Evolutionary conservation across 1,139 yeast genomes (phyloP).

Genomic region (Hyphopichia wangnamkhiaoensis): DNA sequence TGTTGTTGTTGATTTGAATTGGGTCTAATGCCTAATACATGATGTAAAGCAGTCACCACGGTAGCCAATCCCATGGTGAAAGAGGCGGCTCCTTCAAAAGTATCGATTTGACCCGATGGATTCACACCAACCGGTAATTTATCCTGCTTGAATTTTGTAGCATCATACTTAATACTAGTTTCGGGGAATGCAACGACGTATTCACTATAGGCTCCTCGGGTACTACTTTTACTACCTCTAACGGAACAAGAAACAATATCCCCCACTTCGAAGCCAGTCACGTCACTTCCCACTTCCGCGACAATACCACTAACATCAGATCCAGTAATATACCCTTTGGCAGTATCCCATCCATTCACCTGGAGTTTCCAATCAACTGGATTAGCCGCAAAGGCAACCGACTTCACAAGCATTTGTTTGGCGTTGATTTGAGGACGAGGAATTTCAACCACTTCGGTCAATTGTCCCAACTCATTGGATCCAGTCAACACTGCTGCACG

Average conservation of each 20-base stretch:
- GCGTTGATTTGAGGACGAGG: slow-evolving; percentile 34
- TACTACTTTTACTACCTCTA: slow-evolving; percentile 27
- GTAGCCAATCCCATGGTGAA: slow-evolving; percentile 53
- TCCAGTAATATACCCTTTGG: slow-evolving; percentile 38
- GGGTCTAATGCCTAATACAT: slow-evolving; percentile 19
- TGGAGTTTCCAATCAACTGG: slow-evolving; percentile 77
- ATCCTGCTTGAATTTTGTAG: slow-evolving; percentile 1
- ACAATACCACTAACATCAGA: slow-evolving; percentile 65
- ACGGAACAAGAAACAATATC: slow-evolving; percentile 29
- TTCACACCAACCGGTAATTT: slow-evolving; percentile 17
- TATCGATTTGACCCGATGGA: slow-evolving; percentile 37
- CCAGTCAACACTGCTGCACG: slow-evolving; percentile 22
- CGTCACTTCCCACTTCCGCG: slow-evolving; percentile 54
- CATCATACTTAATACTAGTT: slow-evolving; percentile 31
- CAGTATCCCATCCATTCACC: background rate
- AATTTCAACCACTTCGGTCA: slow-evolving; percentile 18
- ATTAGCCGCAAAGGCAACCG: slow-evolving; percentile 63
- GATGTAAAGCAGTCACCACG: slow-evolving; percentile 36
- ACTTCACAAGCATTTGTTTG: slow-evolving; percentile 52
- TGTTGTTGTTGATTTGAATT: background rate
- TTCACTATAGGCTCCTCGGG: slow-evolving; percentile 62
- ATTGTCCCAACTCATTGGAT: slow-evolving; percentile 13
- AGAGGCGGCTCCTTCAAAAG: slow-evolving; percentile 66
- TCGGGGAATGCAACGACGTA: slow-evolving; percentile 45
- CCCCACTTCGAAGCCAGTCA: slow-evolving; percentile 53